Conservation (phyloP, 2,329 filamentous ascomycete species). For the Xylaria multiplex region DNA sequence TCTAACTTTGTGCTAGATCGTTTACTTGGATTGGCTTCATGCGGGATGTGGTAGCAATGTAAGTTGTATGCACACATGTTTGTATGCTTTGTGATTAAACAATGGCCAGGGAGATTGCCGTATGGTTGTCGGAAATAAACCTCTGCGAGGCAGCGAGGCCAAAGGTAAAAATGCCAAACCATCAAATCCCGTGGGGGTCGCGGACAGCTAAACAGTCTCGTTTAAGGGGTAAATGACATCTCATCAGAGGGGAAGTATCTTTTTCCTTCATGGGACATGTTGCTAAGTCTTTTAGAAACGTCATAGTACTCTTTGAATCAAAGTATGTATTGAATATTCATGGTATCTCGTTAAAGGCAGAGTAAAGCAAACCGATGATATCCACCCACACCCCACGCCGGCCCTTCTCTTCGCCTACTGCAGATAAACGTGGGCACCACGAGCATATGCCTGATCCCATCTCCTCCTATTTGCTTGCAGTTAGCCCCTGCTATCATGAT, state of each 20-base stretch:
- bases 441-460: neutral
- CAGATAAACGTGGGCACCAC: neutral
- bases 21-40: too few relatives aligned
- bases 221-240: neutral
- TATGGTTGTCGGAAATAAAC: neutral
- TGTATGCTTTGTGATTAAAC: neutral
- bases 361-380: neutral
- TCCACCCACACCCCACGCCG: neutral
- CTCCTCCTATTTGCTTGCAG: neutral
- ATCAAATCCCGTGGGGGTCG: neutral
- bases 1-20: too few relatives aligned
- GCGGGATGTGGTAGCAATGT: too few relatives aligned
- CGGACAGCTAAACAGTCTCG: neutral
- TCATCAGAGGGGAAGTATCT: neutral
- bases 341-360: conserved; percentile 8
- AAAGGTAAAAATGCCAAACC: neutral
- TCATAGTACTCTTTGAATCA: neutral
- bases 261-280: neutral
- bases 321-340: conserved; percentile 4
- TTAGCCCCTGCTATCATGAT: neutral
- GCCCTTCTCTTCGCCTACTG: neutral
- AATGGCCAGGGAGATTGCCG: neutral
- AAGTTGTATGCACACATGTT: too few relatives aligned
- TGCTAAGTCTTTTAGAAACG: neutral
- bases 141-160: neutral